Conservation (phyloP, 2,329 filamentous ascomycete genomes). For the Xylariaceae sp. region DNA sequence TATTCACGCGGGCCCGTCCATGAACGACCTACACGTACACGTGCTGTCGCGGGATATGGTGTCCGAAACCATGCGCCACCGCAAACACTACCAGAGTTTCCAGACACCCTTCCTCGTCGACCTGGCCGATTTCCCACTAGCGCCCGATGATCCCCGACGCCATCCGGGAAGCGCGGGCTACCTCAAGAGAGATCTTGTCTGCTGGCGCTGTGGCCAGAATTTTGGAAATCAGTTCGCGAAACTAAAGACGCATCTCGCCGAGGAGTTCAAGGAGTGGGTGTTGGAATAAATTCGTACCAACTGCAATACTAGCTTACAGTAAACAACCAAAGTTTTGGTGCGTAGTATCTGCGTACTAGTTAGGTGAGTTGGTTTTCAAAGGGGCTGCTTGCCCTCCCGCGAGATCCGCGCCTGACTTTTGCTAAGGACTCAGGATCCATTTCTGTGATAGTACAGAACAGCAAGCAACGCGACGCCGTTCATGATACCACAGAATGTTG, state of each 20-base stretch:
- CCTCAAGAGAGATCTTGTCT: slow-evolving; percentile 61
- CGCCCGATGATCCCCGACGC: slow-evolving; percentile 57
- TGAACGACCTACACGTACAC: slow-evolving; percentile 90
- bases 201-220: slow-evolving; percentile 75
- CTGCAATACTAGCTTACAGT: neutral
- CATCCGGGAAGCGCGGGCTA: slow-evolving; percentile 53
- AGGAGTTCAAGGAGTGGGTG: slow-evolving; percentile 74
- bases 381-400: neutral
- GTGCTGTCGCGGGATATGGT: slow-evolving; percentile 76
- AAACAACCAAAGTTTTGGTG: neutral
- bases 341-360: neutral
- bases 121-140: slow-evolving; percentile 74
- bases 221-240: slow-evolving; percentile 68
- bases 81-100: slow-evolving; percentile 92
- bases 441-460: neutral
- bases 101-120: slow-evolving; percentile 76
- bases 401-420: neutral
- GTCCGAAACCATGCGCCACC: slow-evolving; percentile 65
- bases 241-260: slow-evolving; percentile 53
- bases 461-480: neutral
- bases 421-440: neutral
- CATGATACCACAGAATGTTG: no score
- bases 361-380: neutral
- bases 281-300: slow-evolving; percentile 41
- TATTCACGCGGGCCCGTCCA: slow-evolving; percentile 81